phyloP scores from a whole-genome alignment of 495 filamentous ascomycete genomes.

The Xylaria venustula region DNA sequence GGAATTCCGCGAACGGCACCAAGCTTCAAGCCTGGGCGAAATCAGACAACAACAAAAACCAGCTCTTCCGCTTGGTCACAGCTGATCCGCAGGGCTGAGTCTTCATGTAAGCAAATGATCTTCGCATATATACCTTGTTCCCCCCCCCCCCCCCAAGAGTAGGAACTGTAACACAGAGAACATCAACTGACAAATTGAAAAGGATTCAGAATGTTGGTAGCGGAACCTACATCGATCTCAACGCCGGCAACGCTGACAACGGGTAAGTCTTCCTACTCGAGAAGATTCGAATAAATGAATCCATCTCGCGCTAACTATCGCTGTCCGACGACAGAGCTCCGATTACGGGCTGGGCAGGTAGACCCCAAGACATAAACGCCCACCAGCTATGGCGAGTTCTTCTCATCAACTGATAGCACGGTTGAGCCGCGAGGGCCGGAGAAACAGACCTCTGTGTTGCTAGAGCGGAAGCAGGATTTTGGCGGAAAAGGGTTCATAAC shows the following conservation, averaged over 20 bases:
- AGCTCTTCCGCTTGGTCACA: slow-evolving; percentile 11
- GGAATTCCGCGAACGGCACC: neutral
- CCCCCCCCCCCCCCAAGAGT: too few species aligned
- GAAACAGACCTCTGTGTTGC: too few species aligned
- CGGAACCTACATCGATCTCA: slow-evolving; percentile 7
- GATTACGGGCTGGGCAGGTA: slow-evolving; percentile 3
- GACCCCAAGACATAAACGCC: neutral
- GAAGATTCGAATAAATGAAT: too few species aligned
- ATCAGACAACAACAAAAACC: neutral
- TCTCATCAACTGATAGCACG: neutral
- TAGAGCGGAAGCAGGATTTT: too few species aligned
- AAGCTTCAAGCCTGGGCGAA: neutral
- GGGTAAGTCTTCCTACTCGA: neutral
- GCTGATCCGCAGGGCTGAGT: slow-evolving; percentile 7
- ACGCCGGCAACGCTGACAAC: slow-evolving; percentile 2
- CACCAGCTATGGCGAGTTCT: slow-evolving; percentile 11
- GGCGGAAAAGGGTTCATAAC: too few species aligned
- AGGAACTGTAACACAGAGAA: too few species aligned
- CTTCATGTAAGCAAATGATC: slow-evolving; percentile 1
- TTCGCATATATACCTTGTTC: too few species aligned
- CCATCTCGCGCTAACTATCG: too few species aligned
- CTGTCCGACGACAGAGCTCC: neutral
- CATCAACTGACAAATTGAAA: too few species aligned
- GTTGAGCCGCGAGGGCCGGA: neutral
- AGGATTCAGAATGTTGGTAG: slow-evolving; percentile 14